phyloP scores from a whole-genome alignment of 495 filamentous ascomycete species.

The Xylaria venustula region DNA sequence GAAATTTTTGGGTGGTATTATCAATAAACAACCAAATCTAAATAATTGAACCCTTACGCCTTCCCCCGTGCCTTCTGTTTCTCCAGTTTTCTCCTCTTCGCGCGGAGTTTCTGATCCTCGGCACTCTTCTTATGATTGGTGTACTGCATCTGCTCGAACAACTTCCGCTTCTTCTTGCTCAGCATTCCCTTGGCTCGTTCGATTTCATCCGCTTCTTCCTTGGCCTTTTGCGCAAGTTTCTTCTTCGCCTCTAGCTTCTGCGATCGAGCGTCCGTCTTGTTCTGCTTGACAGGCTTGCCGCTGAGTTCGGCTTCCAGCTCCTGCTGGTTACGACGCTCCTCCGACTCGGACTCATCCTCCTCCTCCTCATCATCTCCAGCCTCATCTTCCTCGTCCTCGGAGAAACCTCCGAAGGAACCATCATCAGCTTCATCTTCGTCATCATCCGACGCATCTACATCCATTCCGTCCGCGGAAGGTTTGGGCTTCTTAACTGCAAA shows the following conservation, averaged over 20 bases:
- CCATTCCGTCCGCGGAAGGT: conserved; percentile 40
- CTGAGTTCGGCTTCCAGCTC: conserved; percentile 89
- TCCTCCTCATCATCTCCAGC: conserved; percentile 40
- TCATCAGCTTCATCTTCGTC: conserved; percentile 36
- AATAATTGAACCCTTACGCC: conserved; percentile 29
- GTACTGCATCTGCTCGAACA: conserved; percentile 89
- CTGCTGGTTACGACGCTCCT: conserved; percentile 62
- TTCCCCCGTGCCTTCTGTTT: conserved; percentile 49
- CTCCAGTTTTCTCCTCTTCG: conserved; percentile 87
- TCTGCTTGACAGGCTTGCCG: conserved; percentile 46
- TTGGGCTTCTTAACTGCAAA: conserved; percentile 43
- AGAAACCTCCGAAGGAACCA: conserved; percentile 42
- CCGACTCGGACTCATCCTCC: conserved; percentile 46
- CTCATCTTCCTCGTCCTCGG: conserved; percentile 40
- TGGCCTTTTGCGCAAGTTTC: conserved; percentile 66
- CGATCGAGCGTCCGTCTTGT: conserved; percentile 48
- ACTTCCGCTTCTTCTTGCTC: conserved; percentile 85
- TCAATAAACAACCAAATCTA: conserved; percentile 25
- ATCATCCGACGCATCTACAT: conserved; percentile 46
- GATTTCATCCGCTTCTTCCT: conserved; percentile 76
- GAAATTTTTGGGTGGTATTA: conserved; percentile 24
- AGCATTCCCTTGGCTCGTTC: conserved; percentile 92
- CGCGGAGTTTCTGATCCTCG: conserved; percentile 69
- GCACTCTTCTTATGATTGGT: conserved; percentile 81
- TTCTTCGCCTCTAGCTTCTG: conserved; percentile 64